These are phyloP conservation scores for Yamadazyma trypodendri DNA, from an alignment of 1,139 yeast species.

Conservation along the genomic window DNA sequence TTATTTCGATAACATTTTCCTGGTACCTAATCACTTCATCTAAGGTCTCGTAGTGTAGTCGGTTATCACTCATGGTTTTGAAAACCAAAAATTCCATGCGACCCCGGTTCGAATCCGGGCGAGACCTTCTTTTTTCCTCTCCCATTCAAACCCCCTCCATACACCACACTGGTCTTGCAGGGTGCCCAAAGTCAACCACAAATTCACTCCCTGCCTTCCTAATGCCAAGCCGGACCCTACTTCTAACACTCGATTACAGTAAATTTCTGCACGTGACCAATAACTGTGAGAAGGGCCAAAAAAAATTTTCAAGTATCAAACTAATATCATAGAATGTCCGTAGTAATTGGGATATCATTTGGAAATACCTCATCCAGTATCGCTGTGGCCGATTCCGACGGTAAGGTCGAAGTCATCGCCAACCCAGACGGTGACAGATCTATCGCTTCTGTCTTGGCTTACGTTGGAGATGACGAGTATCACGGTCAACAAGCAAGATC, in stretches of 20 bases:
- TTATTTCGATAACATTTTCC: too few species aligned
- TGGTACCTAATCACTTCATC: too few species aligned
- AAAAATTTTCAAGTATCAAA: constrained; percentile 9
- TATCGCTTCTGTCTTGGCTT: constrained; percentile 89
- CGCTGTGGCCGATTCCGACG: constrained; percentile 84
- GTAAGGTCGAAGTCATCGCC: constrained; percentile 95
- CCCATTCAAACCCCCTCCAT: neutral
- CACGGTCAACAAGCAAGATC: constrained; percentile 96
- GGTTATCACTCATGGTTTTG: constrained; percentile 54
- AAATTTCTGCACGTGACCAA: neutral
- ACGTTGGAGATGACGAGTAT: constrained; percentile 92
- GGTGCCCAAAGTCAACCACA: too few species aligned
- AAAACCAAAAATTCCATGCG: constrained; percentile 52
- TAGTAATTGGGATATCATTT: constrained; percentile 92
- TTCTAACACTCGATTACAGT: too few species aligned
- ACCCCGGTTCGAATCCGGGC: constrained; percentile 98
- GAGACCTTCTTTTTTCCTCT: constrained; percentile 54
- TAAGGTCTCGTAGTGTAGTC: constrained; percentile 34
- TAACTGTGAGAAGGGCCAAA: constrained; percentile 4
- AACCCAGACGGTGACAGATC: constrained; percentile 99
- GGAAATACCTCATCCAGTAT: constrained; percentile 96
- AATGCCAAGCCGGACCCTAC: too few species aligned
- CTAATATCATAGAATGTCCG: constrained; percentile 22
- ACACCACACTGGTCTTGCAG: too few species aligned
- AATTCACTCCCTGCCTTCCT: too few species aligned